phyloP scores from a whole-genome alignment of 495 filamentous ascomycete species.

The Baudoinia panamericana region DNA sequence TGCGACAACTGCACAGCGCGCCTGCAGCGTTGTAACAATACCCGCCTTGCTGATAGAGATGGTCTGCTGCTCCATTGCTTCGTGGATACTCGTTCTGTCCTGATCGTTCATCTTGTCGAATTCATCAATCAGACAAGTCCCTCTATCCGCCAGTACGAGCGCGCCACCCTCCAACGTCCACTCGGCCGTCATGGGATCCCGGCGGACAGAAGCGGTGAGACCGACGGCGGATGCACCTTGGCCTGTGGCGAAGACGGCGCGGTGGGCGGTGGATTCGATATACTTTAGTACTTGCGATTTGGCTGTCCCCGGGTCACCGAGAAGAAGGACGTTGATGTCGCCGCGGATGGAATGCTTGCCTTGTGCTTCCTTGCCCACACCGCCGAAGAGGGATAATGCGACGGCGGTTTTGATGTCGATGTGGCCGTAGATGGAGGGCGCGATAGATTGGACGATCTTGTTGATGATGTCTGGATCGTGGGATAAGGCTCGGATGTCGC shows the following conservation, averaged over 20 bases:
- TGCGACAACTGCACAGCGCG: constrained; percentile 93
- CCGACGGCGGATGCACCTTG: constrained; percentile 95
- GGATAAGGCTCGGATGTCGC: constrained; percentile 72
- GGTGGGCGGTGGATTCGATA: constrained; percentile 92
- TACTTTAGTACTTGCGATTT: constrained; percentile 98
- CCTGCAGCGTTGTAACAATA: constrained; percentile 95
- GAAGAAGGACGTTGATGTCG: constrained; percentile 95
- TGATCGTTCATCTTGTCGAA: constrained; percentile 99
- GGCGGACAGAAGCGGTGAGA: constrained; percentile 92
- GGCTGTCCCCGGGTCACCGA: constrained; percentile 95
- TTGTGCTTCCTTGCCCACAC: constrained; percentile 77
- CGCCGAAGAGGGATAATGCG: constrained; percentile 87
- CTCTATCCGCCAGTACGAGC: constrained; percentile 86
- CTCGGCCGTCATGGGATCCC: constrained; percentile 89
- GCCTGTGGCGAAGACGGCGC: constrained; percentile 95
- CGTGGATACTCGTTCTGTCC: constrained; percentile 94
- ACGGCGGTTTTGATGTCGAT: constrained; percentile 95
- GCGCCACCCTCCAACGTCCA: constrained; percentile 98
- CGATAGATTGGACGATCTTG: constrained; percentile 87
- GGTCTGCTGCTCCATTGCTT: constrained; percentile 99
- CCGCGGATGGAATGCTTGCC: constrained; percentile 85
- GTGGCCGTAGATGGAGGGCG: constrained; percentile 95
- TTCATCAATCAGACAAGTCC: constrained; percentile 95
- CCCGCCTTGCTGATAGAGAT: constrained; percentile 99
- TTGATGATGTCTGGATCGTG: constrained; percentile 87